These are phyloP conservation scores for Aureobasidium sp. DNA, from an alignment of 2,329 filamentous ascomycete genomes.

Conservation along the genomic window DNA sequence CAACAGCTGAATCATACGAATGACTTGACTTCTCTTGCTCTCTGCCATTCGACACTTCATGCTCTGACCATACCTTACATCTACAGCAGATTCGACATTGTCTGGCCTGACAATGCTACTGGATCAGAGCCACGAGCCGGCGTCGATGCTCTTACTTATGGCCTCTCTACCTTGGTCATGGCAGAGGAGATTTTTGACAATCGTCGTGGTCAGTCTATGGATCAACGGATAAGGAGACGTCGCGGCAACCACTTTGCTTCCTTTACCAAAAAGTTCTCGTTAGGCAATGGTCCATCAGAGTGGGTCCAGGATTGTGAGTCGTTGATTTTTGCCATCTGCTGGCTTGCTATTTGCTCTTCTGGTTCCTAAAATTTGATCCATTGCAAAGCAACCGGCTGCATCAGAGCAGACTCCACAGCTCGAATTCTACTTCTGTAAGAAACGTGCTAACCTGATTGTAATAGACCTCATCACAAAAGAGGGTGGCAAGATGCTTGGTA, in stretches of 20 bases:
- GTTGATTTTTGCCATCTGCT: background rate
- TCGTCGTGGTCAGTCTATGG: slow-evolving; percentile 16
- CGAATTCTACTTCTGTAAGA: background rate
- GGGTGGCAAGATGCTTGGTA: slow-evolving; percentile 78
- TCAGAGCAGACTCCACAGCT: background rate
- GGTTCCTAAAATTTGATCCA: too few relatives aligned
- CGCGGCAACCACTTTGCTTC: slow-evolving; percentile 68
- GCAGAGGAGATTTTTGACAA: slow-evolving; percentile 53
- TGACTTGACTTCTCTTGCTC: slow-evolving; percentile 67
- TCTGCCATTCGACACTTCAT: slow-evolving; percentile 71
- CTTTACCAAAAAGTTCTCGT: slow-evolving; percentile 72
- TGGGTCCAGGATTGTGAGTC: slow-evolving; percentile 58
- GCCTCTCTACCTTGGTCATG: slow-evolving; percentile 70
- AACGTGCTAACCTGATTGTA: slow-evolving; percentile 25
- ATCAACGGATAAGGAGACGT: slow-evolving; percentile 29
- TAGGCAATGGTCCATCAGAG: slow-evolving; percentile 70
- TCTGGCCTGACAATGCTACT: slow-evolving; percentile 68
- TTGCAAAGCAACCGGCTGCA: too few relatives aligned
- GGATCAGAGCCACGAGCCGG: slow-evolving; percentile 58
- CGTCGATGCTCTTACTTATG: slow-evolving; percentile 76
- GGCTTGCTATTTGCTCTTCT: background rate
- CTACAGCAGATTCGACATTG: slow-evolving; percentile 79
- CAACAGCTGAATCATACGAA: slow-evolving; percentile 68
- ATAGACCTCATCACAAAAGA: slow-evolving; percentile 66
- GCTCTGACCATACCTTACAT: slow-evolving; percentile 67